Conservation (phyloP, 805 yeast species). For the Kodamaea jinghongensis region DNA sequence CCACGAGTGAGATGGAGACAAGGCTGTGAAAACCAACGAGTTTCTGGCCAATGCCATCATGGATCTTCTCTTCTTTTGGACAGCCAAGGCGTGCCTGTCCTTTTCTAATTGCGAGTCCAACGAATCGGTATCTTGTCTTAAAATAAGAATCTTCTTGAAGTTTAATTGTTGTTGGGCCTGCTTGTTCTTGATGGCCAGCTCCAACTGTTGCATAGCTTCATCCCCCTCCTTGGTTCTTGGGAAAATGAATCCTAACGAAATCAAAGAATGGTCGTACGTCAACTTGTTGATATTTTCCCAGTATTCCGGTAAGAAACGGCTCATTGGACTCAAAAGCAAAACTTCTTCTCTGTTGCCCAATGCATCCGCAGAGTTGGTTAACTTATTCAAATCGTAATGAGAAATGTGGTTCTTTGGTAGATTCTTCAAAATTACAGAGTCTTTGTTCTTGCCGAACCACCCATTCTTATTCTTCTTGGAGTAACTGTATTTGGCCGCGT, state of each 20-base stretch:
- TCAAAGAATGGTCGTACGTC: conserved; percentile 77
- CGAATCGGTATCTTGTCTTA: conserved; percentile 87
- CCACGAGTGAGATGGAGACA: conserved; percentile 92
- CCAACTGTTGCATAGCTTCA: conserved; percentile 66
- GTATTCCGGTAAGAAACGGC: conserved; percentile 78
- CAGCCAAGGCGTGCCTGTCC: conserved; percentile 83
- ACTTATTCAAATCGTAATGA: conserved; percentile 79
- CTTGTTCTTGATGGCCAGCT: conserved; percentile 66
- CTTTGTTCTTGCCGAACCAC: conserved; percentile 50
- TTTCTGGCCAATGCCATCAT: conserved; percentile 95
- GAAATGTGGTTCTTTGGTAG: conserved; percentile 71
- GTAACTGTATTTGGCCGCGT: conserved; percentile 45
- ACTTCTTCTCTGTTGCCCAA: conserved; percentile 77
- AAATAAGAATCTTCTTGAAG: conserved; percentile 79
- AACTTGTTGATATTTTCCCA: conserved; percentile 80
- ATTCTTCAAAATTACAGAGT: conserved; percentile 55
- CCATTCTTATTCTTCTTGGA: conserved; percentile 38
- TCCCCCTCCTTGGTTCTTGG: conserved; percentile 87
- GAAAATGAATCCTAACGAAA: conserved; percentile 87
- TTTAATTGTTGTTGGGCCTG: conserved; percentile 62
- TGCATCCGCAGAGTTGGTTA: conserved; percentile 71
- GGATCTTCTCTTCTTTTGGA: conserved; percentile 84
- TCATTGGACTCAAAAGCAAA: conserved; percentile 85
- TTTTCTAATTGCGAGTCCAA: conserved; percentile 74
- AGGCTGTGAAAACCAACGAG: conserved; percentile 81